These are phyloP conservation scores for Nicotiana knightiana DNA, from an alignment of 257 asterid genomes.

Conservation along the genomic window DNA sequence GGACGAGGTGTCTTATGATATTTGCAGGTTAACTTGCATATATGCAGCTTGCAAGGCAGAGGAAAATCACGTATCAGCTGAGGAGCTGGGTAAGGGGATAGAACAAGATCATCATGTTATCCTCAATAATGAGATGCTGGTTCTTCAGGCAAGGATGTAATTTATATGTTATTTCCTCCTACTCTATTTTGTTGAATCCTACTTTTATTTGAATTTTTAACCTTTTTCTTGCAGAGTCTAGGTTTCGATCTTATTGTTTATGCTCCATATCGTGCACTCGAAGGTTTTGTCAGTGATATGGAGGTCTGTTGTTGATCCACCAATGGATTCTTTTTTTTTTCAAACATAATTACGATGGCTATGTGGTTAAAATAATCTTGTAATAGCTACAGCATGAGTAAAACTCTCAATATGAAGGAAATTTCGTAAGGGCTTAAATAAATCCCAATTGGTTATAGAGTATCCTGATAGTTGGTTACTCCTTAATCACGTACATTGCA, in stretches of 20 bases:
- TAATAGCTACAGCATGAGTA: too few relatives aligned
- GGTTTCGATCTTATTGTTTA: conserved; percentile 93
- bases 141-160: conserved; percentile 66
- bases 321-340: too few relatives aligned
- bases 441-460: too few relatives aligned
- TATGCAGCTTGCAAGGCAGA: conserved; percentile 97
- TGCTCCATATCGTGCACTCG: conserved; percentile 92
- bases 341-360: too few relatives aligned
- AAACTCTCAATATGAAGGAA: too few relatives aligned
- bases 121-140: conserved; percentile 88
- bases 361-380: too few relatives aligned
- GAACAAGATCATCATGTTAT: conserved; percentile 89
- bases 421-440: too few relatives aligned
- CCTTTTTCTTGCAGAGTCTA: conserved; percentile 60
- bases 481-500: not conserved
- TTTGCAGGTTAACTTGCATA: conserved; percentile 85
- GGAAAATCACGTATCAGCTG: conserved; percentile 98
- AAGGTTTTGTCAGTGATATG: conserved; percentile 65
- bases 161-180: not conserved
- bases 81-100: conserved; percentile 98
- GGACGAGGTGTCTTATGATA: too few relatives aligned
- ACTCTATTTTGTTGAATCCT: conserved; percentile 6
- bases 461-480: too few relatives aligned
- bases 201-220: not conserved
- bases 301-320: conserved; percentile 45